Evolutionary conservation across 176 grass and related monocot species (phyloP), one percentile per base, ranked within the genome.

Genomic region (Carex scoparia): DNA sequence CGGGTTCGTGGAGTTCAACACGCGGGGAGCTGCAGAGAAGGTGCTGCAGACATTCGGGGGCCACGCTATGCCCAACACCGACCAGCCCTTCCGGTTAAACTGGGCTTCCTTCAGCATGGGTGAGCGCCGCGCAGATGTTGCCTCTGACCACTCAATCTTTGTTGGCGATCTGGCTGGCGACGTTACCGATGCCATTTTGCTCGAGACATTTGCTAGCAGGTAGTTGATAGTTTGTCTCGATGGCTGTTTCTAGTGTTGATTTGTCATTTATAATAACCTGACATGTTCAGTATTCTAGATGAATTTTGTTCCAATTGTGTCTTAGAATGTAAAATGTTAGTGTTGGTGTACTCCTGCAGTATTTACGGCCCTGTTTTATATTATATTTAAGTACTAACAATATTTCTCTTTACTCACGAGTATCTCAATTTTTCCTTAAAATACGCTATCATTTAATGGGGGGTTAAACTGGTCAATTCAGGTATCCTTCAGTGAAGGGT

Each of bases 61-160:
- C 82, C 95, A 95, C 87, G 89, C 92, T 81, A 98, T 98, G 95
- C 95, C 95, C 64, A 98, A 98, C 15, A 95, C 95, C 1, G 95
- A 98, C 80, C 95, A 98, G 4, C 88, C 89, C 74, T 98, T 98
- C 84, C 91, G 95, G 85, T 87, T 98, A 86, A 98, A 98, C 37
- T 98, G 95, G 95, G 95, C 95, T 40, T 95, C 95, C 10, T 98
- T 98, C 90, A 98, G 95, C 85, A 95, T 92, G 93, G 95, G 93
- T 0, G 93, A 98, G 59, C 92, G 91, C 69, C 93, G 91, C 66
- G 88, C 95, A 0, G 93, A 98, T 77, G 66, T 93, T 62, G 88
- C 95, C 80, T 89, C 89, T 80, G 93, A 98, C 14, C 91, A 94
- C 82, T 98, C 95, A 37, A 95, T 98, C 86, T 98, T 98, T 81